A percentile compares a stretch with the other conserved stretches of the same genome.
These are phyloP conservation scores for Schizophyllum commune DNA, from an alignment of 1,284 basidiomycete genomes.

Conservation along the genomic window DNA sequence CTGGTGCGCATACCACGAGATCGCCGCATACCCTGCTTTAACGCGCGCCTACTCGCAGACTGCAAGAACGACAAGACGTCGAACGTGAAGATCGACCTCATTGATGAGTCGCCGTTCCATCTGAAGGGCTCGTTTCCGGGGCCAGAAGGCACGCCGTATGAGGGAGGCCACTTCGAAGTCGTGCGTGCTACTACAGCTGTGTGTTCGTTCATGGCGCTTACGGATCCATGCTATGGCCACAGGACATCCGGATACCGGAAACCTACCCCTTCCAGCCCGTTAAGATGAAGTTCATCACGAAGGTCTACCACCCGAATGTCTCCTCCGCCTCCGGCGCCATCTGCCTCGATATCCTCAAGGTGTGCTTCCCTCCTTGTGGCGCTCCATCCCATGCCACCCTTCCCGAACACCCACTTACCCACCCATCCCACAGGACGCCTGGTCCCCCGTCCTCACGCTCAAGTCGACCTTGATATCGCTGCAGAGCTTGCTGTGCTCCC, in stretches of 20 bases:
- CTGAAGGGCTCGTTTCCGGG: constrained; percentile 88
- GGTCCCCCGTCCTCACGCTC: constrained; percentile 91
- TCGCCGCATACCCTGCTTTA: background rate
- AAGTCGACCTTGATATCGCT: constrained; percentile 96
- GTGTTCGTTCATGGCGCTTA: constrained; percentile 5
- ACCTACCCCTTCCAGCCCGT: constrained; percentile 95
- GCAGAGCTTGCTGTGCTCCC: constrained; percentile 92
- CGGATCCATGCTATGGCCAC: constrained; percentile 4
- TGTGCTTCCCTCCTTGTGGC: background rate
- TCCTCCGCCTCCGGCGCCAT: constrained; percentile 92
- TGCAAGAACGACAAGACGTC: constrained; percentile 92
- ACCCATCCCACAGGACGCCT: constrained; percentile 49
- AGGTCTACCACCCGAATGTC: constrained; percentile 97
- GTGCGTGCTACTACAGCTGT: constrained; percentile 39
- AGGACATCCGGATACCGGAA: constrained; percentile 95
- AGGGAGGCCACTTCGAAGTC: constrained; percentile 90
- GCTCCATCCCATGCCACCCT: constrained; percentile 34
- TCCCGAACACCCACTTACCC: constrained; percentile 65
- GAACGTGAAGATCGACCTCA: constrained; percentile 76
- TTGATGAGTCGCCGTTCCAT: constrained; percentile 85
- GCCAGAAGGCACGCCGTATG: constrained; percentile 89
- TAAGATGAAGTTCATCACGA: constrained; percentile 97
- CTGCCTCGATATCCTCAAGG: constrained; percentile 59
- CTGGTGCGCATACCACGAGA: constrained; percentile 42
- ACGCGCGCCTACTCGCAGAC: constrained; percentile 37